Base-by-base conservation (phyloP, 2,329 filamentous ascomycete species). In the Rutstroemia sp. region DNA sequence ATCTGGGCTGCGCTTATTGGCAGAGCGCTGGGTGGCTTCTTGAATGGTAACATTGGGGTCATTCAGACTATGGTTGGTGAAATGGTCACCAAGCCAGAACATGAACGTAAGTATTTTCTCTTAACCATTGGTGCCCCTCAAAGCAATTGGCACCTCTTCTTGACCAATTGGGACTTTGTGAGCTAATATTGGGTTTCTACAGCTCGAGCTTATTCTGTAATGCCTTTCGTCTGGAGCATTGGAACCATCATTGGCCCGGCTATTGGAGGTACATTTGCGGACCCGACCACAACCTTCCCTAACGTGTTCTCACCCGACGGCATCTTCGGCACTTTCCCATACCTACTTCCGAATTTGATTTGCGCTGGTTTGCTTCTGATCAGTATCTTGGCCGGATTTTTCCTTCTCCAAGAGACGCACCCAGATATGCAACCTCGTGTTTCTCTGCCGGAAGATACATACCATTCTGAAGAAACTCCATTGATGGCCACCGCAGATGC, bases 221-320 rank as follows among this genome's bases (percentile, higher is more conserved):
- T 96, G 90, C 92, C 92, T 0, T 96, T 96, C 67, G 87, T 96
- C 7, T 96, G 92, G 91, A 87, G 82, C 48, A 85, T 96, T 52
- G 92, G 92, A 23, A 95, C 90, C 9, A 95, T 96, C 61, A 79
- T 95, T 53, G 92, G 92, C 0, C 88, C 92, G 60, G 88, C 87
- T 5, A 90, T 96, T 62, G 92, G 92, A 58, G 92, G 92, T 37
- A 82, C 87, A 55, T 90, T 96, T 69, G 88, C 91, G 58, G 85
- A 90, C 62, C 92, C 92, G 25, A 80, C 85, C 60, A 75, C 81
- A 38, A 84, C 84, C 19, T 95, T 88, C 71, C 91, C 92, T 19
- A 73, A 77, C 25, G 46, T 81, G 1, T 94, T 96, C 67, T 82
- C 86, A 45, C 67, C 74, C 18, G 77, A 80, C 55, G 81, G 86